Evolutionary conservation across 768 basidiomycete species (phyloP), one percentile per base, ranked within the genome.

Genomic region (Leccinum variicolor): DNA sequence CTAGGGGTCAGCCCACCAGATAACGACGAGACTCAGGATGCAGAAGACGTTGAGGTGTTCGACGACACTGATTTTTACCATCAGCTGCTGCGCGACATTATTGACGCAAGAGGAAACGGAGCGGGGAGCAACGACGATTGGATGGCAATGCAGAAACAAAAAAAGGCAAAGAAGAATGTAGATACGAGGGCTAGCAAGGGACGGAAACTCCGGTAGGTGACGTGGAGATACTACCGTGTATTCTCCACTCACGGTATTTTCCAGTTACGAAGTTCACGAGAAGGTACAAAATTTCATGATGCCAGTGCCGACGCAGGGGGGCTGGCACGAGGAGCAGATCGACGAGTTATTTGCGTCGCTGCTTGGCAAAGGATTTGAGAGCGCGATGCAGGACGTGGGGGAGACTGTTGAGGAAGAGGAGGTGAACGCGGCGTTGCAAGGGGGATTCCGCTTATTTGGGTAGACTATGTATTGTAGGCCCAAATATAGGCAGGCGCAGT

Each of bases 251-350:
- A 53, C 56, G n/a, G 28, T 48, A 19, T 52, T 50, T n/a, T 29
- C 69, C 69, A 90, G 92, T 55, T 97, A 94, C 71, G 90, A 96
- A 62, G 86, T 92, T 2, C 97, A 98, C 67, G 94, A 98, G 66
- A 98, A 97, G 76, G 77, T 97, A 51, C 92, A 94, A 71, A 94
- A 94, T 72, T 98, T 98, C 70, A 96, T 96, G 89, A 92, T 94
- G 2, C 96, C 96, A 6, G 86, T 94, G 13, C 82, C 84, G 7
- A 62, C 63, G 19, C 70, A 74, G 33, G 85, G 84, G 28, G 81
- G 76, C 55, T 99, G 97, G 97, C 93, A 96, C 62, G 94, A 98
- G 58, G 93, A 94, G 67, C 97, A 98, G 75, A 82, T 94, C 54
- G 95, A 99, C 67, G 96, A 98, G 70, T 74, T 98, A 54, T 98